A percentile compares a stretch with the other conserved stretches of the same genome.
phyloP scores from a whole-genome alignment of 2,329 filamentous ascomycete genomes.

The Tricladium varicosporioides region DNA sequence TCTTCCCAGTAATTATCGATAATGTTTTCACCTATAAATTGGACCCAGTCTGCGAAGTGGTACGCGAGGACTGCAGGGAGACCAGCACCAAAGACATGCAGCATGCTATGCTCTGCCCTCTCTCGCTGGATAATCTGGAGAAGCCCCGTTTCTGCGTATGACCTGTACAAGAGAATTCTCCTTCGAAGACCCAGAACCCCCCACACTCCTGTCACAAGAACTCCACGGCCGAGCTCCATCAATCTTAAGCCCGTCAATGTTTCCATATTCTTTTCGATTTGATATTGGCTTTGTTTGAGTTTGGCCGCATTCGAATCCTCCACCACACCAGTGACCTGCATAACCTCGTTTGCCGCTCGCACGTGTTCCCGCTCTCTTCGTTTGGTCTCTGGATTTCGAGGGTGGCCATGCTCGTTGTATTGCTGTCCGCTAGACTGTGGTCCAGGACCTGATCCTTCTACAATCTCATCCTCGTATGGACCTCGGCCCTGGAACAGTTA shows the following conservation, averaged over 20 bases:
- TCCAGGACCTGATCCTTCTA: conserved; percentile 15
- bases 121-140: conserved; percentile 29
- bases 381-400: conserved; percentile 33
- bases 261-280: conserved; percentile 25
- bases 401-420: conserved; percentile 34
- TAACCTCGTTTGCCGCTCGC: conserved; percentile 36
- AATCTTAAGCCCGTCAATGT: conserved; percentile 29
- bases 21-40: conserved; percentile 23
- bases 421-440: conserved; percentile 18
- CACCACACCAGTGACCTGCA: conserved; percentile 36
- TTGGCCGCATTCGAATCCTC: conserved; percentile 30
- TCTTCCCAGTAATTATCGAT: conserved; percentile 23
- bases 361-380: conserved; percentile 33
- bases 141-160: conserved; percentile 28
- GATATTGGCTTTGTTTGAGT: conserved; percentile 19
- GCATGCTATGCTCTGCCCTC: conserved; percentile 15
- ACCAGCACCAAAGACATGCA: conserved; percentile 27
- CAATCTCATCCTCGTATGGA: conserved; percentile 33
- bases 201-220: conserved; percentile 33
- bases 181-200: conserved; percentile 33
- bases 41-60: conserved; percentile 28
- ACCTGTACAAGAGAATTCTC: conserved; percentile 33
- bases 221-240: conserved; percentile 28
- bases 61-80: conserved; percentile 30
- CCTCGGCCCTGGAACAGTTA: conserved; percentile 30